phyloP scores from a whole-genome alignment of 768 basidiomycete genomes.

The Boletus edulis region DNA sequence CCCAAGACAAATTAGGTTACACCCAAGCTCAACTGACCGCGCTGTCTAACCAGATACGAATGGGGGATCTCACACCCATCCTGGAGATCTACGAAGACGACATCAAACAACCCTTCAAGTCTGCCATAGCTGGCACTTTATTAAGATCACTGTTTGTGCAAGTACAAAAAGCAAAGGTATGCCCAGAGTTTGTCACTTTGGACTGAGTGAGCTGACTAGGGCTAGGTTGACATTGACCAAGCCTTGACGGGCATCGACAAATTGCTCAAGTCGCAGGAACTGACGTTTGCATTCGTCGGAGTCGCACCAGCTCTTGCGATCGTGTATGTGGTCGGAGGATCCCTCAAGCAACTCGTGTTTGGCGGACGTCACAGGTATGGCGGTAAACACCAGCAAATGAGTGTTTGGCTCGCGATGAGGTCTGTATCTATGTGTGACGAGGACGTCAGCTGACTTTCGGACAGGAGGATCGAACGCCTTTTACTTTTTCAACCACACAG shows the following conservation, averaged over 20 bases:
- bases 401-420: constrained; percentile 76
- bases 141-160: constrained; percentile 87
- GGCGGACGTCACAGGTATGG: constrained; percentile 57
- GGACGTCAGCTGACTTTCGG: constrained; percentile 5
- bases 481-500: constrained; percentile 48
- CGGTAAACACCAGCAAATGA: constrained; percentile 48
- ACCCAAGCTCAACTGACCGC: constrained; percentile 57
- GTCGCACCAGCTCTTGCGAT: constrained; percentile 87
- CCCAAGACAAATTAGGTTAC: constrained; percentile 75
- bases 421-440: constrained; percentile 16
- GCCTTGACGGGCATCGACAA: constrained; percentile 90
- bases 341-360: constrained; percentile 47
- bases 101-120: constrained; percentile 82
- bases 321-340: constrained; percentile 64
- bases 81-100: constrained; percentile 89
- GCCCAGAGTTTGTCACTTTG: not conserved
- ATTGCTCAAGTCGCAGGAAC: constrained; percentile 88
- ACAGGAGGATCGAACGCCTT: constrained; percentile 66
- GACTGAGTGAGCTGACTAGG: not conserved
- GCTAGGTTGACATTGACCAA: constrained; percentile 87
- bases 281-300: constrained; percentile 96
- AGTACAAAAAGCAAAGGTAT: constrained; percentile 91
- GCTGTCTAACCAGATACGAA: constrained; percentile 62
- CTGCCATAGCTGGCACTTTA: constrained; percentile 75
- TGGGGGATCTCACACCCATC: constrained; percentile 86